Evolutionary conservation across 495 filamentous ascomycete species (phyloP).

Genomic region (Podospora bellae-mahoneyi): DNA sequence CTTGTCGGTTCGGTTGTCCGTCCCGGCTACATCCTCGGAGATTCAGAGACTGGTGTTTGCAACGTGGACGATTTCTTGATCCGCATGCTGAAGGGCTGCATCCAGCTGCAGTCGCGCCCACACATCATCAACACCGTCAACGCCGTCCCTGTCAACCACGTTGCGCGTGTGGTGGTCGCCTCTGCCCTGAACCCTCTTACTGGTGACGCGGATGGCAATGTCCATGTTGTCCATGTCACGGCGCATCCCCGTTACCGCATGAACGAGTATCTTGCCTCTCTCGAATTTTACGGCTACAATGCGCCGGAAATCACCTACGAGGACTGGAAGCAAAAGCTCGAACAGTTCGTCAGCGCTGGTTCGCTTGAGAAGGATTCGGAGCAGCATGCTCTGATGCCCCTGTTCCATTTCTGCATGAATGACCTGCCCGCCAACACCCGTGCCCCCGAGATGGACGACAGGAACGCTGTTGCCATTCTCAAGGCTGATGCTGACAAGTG

Average conservation of each 20-base stretch:
- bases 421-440: slow-evolving; percentile 75
- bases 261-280: slow-evolving; percentile 68
- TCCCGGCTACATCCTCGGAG: slow-evolving; percentile 83
- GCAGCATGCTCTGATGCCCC: slow-evolving; percentile 75
- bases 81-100: slow-evolving; percentile 82
- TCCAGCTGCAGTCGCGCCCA: slow-evolving; percentile 71
- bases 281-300: slow-evolving; percentile 75
- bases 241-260: slow-evolving; percentile 75
- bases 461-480: slow-evolving; percentile 63
- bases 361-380: slow-evolving; percentile 51
- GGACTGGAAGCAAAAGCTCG: slow-evolving; percentile 51
- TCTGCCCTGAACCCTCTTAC: slow-evolving; percentile 59
- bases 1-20: slow-evolving; percentile 73
- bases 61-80: slow-evolving; percentile 93
- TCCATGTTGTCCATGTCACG: slow-evolving; percentile 60
- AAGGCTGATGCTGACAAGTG: slow-evolving; percentile 55
- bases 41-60: slow-evolving; percentile 65
- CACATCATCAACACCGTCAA: slow-evolving; percentile 87
- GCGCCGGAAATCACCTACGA: slow-evolving; percentile 66
- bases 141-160: slow-evolving; percentile 82
- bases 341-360: slow-evolving; percentile 60
- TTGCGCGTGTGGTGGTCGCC: slow-evolving; percentile 74
- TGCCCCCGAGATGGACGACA: slow-evolving; percentile 77
- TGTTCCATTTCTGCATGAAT: slow-evolving; percentile 78
- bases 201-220: slow-evolving; percentile 39